Percentiles rank a stretch among this genome's conserved stretches.
phyloP scores from a whole-genome alignment of 805 yeast genomes.

The Candida mattraensis region DNA sequence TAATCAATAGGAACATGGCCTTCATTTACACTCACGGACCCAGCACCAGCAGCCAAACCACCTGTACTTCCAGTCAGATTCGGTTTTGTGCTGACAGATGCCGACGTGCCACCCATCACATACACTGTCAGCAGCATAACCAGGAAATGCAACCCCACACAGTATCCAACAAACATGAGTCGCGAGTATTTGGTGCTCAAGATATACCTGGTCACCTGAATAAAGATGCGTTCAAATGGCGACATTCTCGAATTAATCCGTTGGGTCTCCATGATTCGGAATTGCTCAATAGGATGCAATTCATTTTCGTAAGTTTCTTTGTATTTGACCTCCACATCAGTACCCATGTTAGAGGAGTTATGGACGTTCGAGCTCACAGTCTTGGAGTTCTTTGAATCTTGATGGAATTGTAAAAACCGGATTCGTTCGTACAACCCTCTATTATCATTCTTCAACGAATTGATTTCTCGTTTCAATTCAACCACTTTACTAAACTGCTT shows the following conservation, averaged over 20 bases:
- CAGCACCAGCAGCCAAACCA: conserved; percentile 26
- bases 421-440: conserved; percentile 77
- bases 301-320: conserved; percentile 69
- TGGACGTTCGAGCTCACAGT: conserved; percentile 28
- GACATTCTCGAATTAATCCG: conserved; percentile 70
- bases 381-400: conserved; percentile 22
- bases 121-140: conserved; percentile 65
- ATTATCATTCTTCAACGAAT: conserved; percentile 68
- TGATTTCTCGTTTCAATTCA: conserved; percentile 65
- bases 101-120: conserved; percentile 37
- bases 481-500: conserved; percentile 51
- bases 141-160: conserved; percentile 70
- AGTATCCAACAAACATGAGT: conserved; percentile 69
- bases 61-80: conserved; percentile 28
- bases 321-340: conserved; percentile 55
- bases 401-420: conserved; percentile 60
- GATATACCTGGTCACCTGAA: conserved; percentile 70
- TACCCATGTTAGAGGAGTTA: conserved; percentile 14
- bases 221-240: conserved; percentile 75
- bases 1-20: conserved; percentile 1
- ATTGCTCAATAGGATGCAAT: conserved; percentile 79
- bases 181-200: conserved; percentile 72
- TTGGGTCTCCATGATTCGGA: conserved; percentile 74
- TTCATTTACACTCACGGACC: conserved; percentile 9
- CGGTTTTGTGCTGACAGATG: conserved; percentile 10